Conservation (phyloP, 108 stramenopile genomes). For the Cyclotella atomus region DNA sequence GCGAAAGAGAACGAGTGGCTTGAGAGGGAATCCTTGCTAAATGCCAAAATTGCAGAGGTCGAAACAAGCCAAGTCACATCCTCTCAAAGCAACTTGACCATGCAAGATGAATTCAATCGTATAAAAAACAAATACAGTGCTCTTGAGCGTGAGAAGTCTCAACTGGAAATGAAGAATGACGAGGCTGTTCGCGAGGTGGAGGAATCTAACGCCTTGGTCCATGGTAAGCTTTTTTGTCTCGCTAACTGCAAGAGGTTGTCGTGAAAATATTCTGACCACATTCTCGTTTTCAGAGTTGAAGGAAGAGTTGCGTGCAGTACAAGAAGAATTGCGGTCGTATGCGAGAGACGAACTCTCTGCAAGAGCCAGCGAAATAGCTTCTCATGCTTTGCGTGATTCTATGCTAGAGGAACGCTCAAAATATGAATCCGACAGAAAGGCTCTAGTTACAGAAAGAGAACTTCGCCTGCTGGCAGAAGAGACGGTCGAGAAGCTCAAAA, state of each 20-base stretch:
- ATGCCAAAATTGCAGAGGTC: slow-evolving; percentile 15
- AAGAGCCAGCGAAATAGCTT: slow-evolving; percentile 68
- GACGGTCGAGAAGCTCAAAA: slow-evolving; percentile 60
- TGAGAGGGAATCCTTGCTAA: slow-evolving; percentile 5
- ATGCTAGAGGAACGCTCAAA: slow-evolving; percentile 63
- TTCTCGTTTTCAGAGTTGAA: slow-evolving; percentile 39
- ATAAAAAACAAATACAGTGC: slow-evolving; percentile 15
- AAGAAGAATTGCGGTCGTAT: slow-evolving; percentile 65
- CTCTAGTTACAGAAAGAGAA: slow-evolving; percentile 48
- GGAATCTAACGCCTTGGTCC: slow-evolving; percentile 49
- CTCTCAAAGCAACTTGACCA: not conserved
- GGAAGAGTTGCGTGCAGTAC: slow-evolving; percentile 66
- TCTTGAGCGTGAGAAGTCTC: slow-evolving; percentile 24
- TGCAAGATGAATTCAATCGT: slow-evolving; percentile 18
- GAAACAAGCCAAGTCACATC: not conserved
- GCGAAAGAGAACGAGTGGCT: slow-evolving; percentile 19
- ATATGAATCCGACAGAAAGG: slow-evolving; percentile 47
- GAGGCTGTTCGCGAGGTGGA: slow-evolving; percentile 33
- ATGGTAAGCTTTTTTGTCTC: slow-evolving; percentile 7
- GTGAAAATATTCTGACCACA: not conserved
- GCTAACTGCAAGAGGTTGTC: no score
- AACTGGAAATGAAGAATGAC: slow-evolving; percentile 15
- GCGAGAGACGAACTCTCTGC: slow-evolving; percentile 76
- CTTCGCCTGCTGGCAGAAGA: slow-evolving; percentile 59
- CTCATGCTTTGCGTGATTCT: slow-evolving; percentile 66